Evolutionary conservation across 768 basidiomycete genomes (phyloP).

Genomic region (Thelephora ganbajun): DNA sequence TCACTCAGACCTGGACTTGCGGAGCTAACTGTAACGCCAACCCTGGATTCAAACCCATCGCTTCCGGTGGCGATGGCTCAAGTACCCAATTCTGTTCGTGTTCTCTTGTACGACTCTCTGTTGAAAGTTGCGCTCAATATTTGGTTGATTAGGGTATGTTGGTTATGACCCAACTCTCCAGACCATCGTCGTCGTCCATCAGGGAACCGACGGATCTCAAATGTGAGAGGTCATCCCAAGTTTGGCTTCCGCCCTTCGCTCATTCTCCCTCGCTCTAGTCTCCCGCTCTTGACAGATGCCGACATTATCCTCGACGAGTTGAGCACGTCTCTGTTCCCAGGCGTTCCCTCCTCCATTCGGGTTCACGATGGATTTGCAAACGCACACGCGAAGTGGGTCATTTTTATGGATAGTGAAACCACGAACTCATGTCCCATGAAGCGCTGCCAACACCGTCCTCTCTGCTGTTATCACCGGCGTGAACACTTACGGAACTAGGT

Average conservation of each 20-base stretch:
- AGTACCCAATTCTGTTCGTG: slow-evolving; percentile 27
- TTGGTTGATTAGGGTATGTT: slow-evolving; percentile 30
- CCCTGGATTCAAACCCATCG: slow-evolving; percentile 30
- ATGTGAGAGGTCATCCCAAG: slow-evolving; percentile 12
- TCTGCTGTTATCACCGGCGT: slow-evolving; percentile 30
- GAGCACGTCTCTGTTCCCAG: slow-evolving; percentile 33
- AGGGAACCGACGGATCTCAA: slow-evolving; percentile 21
- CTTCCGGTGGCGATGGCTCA: slow-evolving; percentile 32
- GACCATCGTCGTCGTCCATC: slow-evolving; percentile 23
- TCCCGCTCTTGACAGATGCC: slow-evolving; percentile 26
- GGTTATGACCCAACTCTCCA: slow-evolving; percentile 30
- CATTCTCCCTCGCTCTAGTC: slow-evolving; percentile 11
- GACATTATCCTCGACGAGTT: slow-evolving; percentile 22
- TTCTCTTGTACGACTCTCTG: slow-evolving; percentile 7
- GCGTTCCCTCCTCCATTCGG: slow-evolving; percentile 25
- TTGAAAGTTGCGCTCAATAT: background rate
- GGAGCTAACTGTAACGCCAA: slow-evolving; percentile 31
- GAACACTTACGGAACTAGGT: slow-evolving; percentile 18
- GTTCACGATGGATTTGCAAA: slow-evolving; percentile 33
- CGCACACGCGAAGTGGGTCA: slow-evolving; percentile 29
- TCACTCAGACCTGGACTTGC: slow-evolving; percentile 16
- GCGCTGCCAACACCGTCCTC: slow-evolving; percentile 27
- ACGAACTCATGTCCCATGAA: slow-evolving; percentile 5
- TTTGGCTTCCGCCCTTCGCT: background rate
- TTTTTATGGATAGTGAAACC: background rate